phyloP scores from a whole-genome alignment of 1,284 basidiomycete species.

The Melampsora americana region DNA sequence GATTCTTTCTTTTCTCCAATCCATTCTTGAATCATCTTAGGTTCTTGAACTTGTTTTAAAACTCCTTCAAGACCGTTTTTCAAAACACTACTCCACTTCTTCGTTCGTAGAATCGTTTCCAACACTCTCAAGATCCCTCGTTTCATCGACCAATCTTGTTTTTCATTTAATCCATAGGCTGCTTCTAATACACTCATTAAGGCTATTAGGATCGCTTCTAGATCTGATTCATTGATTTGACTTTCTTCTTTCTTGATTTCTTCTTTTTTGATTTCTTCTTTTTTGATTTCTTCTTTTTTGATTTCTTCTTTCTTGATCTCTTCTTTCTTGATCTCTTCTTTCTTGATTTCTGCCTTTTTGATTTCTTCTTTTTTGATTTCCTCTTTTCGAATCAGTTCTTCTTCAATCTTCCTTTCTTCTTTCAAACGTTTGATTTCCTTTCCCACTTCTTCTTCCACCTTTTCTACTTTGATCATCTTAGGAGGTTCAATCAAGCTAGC shows the following conservation, averaged over 20 bases:
- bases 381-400: no score
- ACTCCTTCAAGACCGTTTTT: neutral
- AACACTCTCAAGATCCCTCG: conserved; percentile 32
- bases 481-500: neutral
- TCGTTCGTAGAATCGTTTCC: conserved; percentile 33
- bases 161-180: conserved; percentile 30
- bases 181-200: conserved; percentile 35
- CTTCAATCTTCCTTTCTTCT: no score
- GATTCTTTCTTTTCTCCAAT: neutral
- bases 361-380: neutral
- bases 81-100: conserved; percentile 22
- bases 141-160: conserved; percentile 34
- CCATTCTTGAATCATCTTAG: neutral
- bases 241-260: neutral
- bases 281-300: no score
- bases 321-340: no score
- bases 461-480: neutral
- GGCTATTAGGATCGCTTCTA: conserved; percentile 35
- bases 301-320: no score
- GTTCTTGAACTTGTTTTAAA: conserved; percentile 16
- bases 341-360: neutral
- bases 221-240: conserved; percentile 18
- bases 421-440: no score
- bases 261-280: no score
- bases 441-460: neutral